Evolutionary conservation across 257 asterid genomes (phyloP).

Genomic region (Scutellaria minor): DNA sequence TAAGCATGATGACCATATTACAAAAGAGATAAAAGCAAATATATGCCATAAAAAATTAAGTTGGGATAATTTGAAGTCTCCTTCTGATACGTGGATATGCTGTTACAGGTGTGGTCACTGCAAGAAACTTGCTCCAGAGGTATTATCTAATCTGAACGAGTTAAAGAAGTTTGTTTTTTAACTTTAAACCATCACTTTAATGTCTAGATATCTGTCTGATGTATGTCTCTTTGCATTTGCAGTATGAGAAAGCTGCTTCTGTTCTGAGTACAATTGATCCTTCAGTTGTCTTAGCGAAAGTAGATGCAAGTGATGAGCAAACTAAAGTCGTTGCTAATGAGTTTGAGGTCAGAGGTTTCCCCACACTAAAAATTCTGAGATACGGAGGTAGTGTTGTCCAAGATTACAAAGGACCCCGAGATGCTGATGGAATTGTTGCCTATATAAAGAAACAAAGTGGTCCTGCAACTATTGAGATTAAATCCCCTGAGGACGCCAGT

Average conservation of each 20-base stretch:
- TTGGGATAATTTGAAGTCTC: slow-evolving; percentile 17
- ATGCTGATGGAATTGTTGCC: slow-evolving; percentile 80
- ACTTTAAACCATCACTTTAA: background rate
- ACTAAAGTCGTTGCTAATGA: slow-evolving; percentile 64
- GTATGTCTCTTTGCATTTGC: slow-evolving; percentile 37
- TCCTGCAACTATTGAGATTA: slow-evolving; percentile 75
- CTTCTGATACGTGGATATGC: slow-evolving; percentile 35
- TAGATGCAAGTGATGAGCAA: slow-evolving; percentile 67
- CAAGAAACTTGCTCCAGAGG: slow-evolving; percentile 84
- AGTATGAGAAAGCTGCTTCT: slow-evolving; percentile 95
- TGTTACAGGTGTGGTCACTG: slow-evolving; percentile 75
- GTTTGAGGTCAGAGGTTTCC: slow-evolving; percentile 70
- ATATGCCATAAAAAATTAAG: background rate
- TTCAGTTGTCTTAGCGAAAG: slow-evolving; percentile 70
- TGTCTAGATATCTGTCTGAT: slow-evolving; percentile 14
- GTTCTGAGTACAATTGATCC: slow-evolving; percentile 74
- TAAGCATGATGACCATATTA: slow-evolving; percentile 6
- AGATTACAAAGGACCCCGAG: slow-evolving; percentile 93
- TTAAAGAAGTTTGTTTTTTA: background rate
- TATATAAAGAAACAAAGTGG: slow-evolving; percentile 82
- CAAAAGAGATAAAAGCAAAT: background rate
- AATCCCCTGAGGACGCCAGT: slow-evolving; percentile 66
- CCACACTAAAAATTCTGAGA: slow-evolving; percentile 80
- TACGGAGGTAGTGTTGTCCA: slow-evolving; percentile 78
- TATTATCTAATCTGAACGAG: slow-evolving; percentile 33